Evolutionary conservation across 2,329 filamentous ascomycete genomes (phyloP).

Genomic region (Pseudocercospora crystallina): DNA sequence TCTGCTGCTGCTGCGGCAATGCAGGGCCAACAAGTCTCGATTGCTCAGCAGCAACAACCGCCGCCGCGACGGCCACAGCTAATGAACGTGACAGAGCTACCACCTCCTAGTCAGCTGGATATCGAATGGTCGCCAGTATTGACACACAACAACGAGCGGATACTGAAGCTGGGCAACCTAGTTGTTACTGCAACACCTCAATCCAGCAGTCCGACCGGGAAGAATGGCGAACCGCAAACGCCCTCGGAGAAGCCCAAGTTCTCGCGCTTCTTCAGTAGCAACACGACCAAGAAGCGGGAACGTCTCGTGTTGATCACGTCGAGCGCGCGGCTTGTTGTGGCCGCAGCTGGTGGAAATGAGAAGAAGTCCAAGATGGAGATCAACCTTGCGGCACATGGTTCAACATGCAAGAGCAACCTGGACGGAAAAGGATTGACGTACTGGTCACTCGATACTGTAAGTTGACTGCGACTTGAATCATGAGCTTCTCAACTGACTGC

Average conservation of each 20-base stretch:
- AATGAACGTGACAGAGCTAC: conserved; percentile 88
- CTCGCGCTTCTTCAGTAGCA: conserved; percentile 88
- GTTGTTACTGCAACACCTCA: conserved; percentile 78
- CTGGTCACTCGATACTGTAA: conserved; percentile 92
- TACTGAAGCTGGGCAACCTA: conserved; percentile 88
- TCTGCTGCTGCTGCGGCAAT: conserved; percentile 21
- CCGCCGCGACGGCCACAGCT: conserved; percentile 58
- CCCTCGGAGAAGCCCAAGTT: conserved; percentile 68
- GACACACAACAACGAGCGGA: conserved; percentile 86
- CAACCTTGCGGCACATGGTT: conserved; percentile 74
- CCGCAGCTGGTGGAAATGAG: conserved; percentile 87
- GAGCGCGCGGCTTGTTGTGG: conserved; percentile 83
- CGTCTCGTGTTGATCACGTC: conserved; percentile 94
- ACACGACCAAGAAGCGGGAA: conserved; percentile 87
- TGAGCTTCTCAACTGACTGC: background rate
- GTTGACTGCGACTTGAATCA: conserved; percentile 38
- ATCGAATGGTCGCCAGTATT: conserved; percentile 98
- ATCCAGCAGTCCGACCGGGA: conserved; percentile 70
- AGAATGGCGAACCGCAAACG: conserved; percentile 65
- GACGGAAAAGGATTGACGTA: conserved; percentile 85
- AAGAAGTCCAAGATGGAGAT: conserved; percentile 94
- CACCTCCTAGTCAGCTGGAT: conserved; percentile 93
- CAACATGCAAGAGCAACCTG: conserved; percentile 73
- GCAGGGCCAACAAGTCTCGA: conserved; percentile 5
- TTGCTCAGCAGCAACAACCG: conserved; percentile 8